Evolutionary conservation across 176 grass and related monocot species (phyloP), one percentile per base, ranked within the genome.

Genomic region (Bromus sterilis): DNA sequence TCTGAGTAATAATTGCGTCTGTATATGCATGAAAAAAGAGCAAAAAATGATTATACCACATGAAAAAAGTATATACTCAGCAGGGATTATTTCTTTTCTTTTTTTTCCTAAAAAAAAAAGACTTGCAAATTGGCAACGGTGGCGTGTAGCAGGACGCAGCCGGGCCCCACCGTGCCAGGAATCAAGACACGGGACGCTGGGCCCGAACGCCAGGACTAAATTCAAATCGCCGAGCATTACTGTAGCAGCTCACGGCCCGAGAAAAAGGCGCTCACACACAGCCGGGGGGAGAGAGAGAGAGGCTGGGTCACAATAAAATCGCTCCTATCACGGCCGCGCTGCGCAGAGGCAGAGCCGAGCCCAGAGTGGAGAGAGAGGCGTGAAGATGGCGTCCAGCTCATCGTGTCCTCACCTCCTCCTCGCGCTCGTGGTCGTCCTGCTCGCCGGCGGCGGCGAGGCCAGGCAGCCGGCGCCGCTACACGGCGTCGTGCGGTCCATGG

Each of bases 401-500:
- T 26, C 68, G 10, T 61, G 46, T 44, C 2, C 63, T 35, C 59
- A 15, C 26, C 48, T 16, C 18, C 13, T 64, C 34, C 60, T 74
- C 79, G 32, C 8, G 55, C 2, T 36, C 18, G 18, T 62, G 15
- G 49, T 61, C 20, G 33, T 73, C 16, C 34, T 80, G 20, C n/a
- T 33, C 13, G 20, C 28, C 78, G 83, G 6, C 61, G 75, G 71
- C 9, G 68, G 31, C 40, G 74, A 60, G 9, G 87, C 72, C 5
- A 71, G 35, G 33, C 73, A 35, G 37, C 83, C 78, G 66, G 46
- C 34, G 30, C 59, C 87, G 56, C 80, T 86, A 25, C 76, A 83
- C 44, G 78, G 82, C 72, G 72, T 82, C 66, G 76, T 82, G 30
- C 89, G 83, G 9, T 56, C 69, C 12, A n/a, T 94, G 5, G 89